Percentiles rank a stretch among this genome's conserved stretches.
phyloP scores from a whole-genome alignment of 2,329 filamentous ascomycete species.

The Diaporthe aspalathi region DNA sequence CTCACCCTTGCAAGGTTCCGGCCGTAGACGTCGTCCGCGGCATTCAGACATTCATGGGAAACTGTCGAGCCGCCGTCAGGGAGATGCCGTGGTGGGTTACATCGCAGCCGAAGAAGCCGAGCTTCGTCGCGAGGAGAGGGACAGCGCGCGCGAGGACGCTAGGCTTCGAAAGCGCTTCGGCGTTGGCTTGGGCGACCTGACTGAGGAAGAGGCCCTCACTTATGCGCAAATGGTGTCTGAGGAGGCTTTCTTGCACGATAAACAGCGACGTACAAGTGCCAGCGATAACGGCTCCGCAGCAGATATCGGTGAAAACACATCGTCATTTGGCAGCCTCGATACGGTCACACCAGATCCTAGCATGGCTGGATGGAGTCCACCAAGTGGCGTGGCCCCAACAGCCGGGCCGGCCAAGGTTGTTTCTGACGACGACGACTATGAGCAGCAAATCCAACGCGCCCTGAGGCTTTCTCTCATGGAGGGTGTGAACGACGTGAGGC shows the following conservation, averaged over 20 bases:
- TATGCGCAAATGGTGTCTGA: slow-evolving; percentile 76
- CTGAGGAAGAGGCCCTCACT: slow-evolving; percentile 72
- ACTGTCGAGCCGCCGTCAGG: slow-evolving; percentile 62
- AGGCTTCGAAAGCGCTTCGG: slow-evolving; percentile 85
- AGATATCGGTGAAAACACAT: slow-evolving; percentile 58
- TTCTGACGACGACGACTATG: slow-evolving; percentile 64
- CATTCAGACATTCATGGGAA: slow-evolving; percentile 71
- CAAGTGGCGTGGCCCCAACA: slow-evolving; percentile 38
- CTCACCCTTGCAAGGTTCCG: slow-evolving; percentile 79
- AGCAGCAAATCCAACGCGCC: slow-evolving; percentile 71
- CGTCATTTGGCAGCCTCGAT: slow-evolving; percentile 56
- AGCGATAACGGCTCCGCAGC: slow-evolving; percentile 63
- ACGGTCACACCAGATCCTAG: slow-evolving; percentile 68
- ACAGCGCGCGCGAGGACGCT: slow-evolving; percentile 73
- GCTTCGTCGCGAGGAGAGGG: slow-evolving; percentile 77
- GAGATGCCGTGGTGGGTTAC: slow-evolving; percentile 80
- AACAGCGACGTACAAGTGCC: slow-evolving; percentile 64
- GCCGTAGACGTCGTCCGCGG: slow-evolving; percentile 81
- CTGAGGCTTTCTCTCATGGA: slow-evolving; percentile 72
- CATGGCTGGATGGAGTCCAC: slow-evolving; percentile 54
- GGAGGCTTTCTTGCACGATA: slow-evolving; percentile 68
- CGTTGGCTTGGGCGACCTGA: slow-evolving; percentile 76
- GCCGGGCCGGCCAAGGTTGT: slow-evolving; percentile 39
- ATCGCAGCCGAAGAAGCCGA: slow-evolving; percentile 89
- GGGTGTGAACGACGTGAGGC: slow-evolving; percentile 59